These are phyloP conservation scores for Neostapfia colusana DNA, from an alignment of 176 grass and related monocot genomes.

Conservation along the genomic window DNA sequence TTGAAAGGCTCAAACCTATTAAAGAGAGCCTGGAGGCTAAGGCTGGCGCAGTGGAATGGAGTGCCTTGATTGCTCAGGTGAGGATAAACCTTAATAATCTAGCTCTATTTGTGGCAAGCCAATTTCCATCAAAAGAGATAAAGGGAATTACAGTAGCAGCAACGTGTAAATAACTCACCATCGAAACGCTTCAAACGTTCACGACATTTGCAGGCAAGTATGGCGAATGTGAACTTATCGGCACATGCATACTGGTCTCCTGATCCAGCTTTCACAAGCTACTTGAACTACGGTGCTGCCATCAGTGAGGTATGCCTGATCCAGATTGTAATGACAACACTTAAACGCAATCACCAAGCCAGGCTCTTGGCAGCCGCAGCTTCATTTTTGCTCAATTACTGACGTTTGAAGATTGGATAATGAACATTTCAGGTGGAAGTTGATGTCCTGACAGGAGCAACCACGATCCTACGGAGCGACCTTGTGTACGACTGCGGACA, in stretches of 20 bases:
- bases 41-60: slow-evolving; percentile 50
- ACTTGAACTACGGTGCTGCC: slow-evolving; percentile 79
- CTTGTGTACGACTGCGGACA: slow-evolving; percentile 76
- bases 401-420: background rate
- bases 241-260: slow-evolving; percentile 62
- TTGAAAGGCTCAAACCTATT: slow-evolving; percentile 65
- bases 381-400: background rate
- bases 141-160: background rate
- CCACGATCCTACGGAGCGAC: slow-evolving; percentile 71
- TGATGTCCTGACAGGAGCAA: slow-evolving; percentile 74
- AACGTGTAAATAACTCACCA: background rate
- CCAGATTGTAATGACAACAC: background rate
- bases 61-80: slow-evolving; percentile 60
- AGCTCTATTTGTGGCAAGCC: background rate
- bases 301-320: slow-evolving; percentile 57
- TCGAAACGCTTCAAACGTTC: background rate
- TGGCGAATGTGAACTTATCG: slow-evolving; percentile 58
- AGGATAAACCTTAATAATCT: background rate
- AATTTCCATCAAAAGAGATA: background rate
- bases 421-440: slow-evolving; percentile 62
- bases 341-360: background rate
- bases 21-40: slow-evolving; percentile 64
- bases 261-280: slow-evolving; percentile 40
- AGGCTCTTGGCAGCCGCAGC: background rate
- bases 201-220: slow-evolving; percentile 47